Conservation (phyloP, 2,329 filamentous ascomycete species). For the Torrubiella hemipterigena region DNA sequence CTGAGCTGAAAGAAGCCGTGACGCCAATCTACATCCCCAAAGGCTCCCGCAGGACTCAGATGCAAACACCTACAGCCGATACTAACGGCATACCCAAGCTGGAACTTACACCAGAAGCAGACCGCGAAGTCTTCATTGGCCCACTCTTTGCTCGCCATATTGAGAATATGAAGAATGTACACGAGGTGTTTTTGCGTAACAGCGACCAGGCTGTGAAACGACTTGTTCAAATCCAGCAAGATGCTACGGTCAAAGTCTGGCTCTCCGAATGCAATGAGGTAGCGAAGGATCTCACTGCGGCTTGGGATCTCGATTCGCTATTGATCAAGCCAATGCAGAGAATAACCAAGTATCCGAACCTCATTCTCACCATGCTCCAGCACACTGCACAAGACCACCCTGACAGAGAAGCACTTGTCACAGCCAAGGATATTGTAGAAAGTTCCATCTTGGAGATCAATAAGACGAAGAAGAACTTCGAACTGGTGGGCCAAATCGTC, state of each 20-base stretch:
- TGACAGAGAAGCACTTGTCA: conserved; percentile 54
- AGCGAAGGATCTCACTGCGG: conserved; percentile 80
- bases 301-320: conserved; percentile 93
- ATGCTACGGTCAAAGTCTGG: conserved; percentile 65
- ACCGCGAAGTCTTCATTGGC: conserved; percentile 39
- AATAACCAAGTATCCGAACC: conserved; percentile 82
- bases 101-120: conserved; percentile 38
- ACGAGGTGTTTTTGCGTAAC: conserved; percentile 51
- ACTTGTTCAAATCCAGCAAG: conserved; percentile 50
- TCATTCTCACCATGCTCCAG: conserved; percentile 69
- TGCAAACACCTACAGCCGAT: conserved; percentile 28
- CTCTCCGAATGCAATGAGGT: conserved; percentile 86
- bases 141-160: conserved; percentile 44
- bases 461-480: conserved; percentile 87
- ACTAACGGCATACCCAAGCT: conserved; percentile 25
- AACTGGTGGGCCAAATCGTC: conserved; percentile 83
- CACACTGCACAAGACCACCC: conserved; percentile 75
- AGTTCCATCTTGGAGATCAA: conserved; percentile 78
- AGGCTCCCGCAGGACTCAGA: conserved; percentile 27
- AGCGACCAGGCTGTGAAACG: conserved; percentile 51
- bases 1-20: conserved; percentile 69
- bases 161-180: conserved; percentile 46
- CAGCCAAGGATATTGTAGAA: conserved; percentile 41
- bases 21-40: conserved; percentile 66
- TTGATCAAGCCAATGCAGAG: conserved; percentile 95